Percentiles rank a stretch among this genome's conserved stretches.
Conservation (phyloP, 2,329 filamentous ascomycete species). For the Alternaria dauci region DNA sequence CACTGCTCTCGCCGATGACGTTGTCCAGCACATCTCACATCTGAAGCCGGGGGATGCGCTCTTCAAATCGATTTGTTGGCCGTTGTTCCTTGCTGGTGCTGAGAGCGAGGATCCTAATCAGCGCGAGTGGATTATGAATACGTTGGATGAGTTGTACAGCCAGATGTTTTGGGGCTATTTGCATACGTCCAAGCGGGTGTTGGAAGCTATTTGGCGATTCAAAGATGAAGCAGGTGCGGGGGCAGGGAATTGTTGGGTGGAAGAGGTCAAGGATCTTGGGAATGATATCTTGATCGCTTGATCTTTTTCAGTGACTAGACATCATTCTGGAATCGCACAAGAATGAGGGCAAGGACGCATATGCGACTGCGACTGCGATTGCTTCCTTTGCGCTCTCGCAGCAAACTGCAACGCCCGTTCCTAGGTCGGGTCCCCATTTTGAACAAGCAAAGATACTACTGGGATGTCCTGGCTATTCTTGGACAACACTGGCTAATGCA, state of each 20-base stretch:
- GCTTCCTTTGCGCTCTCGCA: not conserved
- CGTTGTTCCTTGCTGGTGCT: conserved; percentile 66
- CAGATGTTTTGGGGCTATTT: conserved; percentile 52
- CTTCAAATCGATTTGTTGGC: conserved; percentile 69
- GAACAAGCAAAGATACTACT: not conserved
- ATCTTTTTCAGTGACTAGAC: conserved; percentile 1
- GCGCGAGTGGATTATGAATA: conserved; percentile 62
- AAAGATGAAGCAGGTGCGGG: conserved; percentile 35
- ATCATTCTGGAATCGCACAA: not conserved
- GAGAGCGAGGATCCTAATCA: conserved; percentile 60
- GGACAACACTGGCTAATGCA: not conserved
- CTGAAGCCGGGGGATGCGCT: conserved; percentile 60
- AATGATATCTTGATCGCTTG: conserved; percentile 47
- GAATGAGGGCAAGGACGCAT: not conserved
- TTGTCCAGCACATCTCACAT: conserved; percentile 60
- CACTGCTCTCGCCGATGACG: conserved; percentile 57
- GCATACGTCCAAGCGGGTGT: conserved; percentile 44
- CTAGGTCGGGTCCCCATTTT: not conserved
- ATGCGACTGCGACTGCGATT: not conserved
- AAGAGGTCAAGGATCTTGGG: conserved; percentile 44
- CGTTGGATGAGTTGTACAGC: conserved; percentile 47
- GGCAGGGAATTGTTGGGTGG: conserved; percentile 45
- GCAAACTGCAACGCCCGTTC: too few species aligned
- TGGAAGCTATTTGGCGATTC: conserved; percentile 47
- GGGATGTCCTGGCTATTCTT: not conserved